A percentile compares a stretch with the other conserved stretches of the same genome.
Evolutionary conservation across 331 rosid genomes (phyloP).

Genomic region (Rhamnella rubrinervis): DNA sequence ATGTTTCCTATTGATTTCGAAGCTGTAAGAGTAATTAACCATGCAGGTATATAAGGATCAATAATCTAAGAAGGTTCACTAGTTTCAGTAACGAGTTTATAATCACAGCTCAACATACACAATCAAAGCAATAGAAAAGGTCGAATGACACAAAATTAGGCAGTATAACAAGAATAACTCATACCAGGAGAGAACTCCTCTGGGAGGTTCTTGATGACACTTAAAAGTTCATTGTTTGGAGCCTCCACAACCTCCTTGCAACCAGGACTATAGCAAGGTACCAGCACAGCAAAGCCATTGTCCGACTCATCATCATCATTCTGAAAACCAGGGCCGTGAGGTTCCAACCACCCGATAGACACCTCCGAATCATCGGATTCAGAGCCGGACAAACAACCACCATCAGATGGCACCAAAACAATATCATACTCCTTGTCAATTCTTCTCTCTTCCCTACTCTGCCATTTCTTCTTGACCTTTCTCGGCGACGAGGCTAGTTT

Average conservation of each 20-base stretch:
- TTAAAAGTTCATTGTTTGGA: constrained; percentile 59
- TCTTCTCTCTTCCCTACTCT: constrained; percentile 70
- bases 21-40: neutral
- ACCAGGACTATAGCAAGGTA: constrained; percentile 79
- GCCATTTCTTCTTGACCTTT: constrained; percentile 65
- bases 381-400: constrained; percentile 63
- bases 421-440: constrained; percentile 74
- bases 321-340: constrained; percentile 74
- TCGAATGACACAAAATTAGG: constrained; percentile 1
- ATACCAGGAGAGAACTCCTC: constrained; percentile 72
- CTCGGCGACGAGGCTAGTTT: constrained; percentile 48
- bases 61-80: constrained; percentile 6
- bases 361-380: constrained; percentile 89
- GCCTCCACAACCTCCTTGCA: constrained; percentile 64
- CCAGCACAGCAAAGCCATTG: constrained; percentile 79
- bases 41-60: constrained; percentile 13
- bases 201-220: constrained; percentile 71
- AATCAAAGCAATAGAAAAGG: neutral
- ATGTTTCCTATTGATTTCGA: neutral
- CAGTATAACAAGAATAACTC: constrained; percentile 13
- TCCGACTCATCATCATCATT: constrained; percentile 60
- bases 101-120: neutral
- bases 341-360: constrained; percentile 97
- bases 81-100: neutral
- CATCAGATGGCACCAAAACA: constrained; percentile 85